phyloP scores from a whole-genome alignment of 129 eudicot species.

The Kitagawia praeruptora region DNA sequence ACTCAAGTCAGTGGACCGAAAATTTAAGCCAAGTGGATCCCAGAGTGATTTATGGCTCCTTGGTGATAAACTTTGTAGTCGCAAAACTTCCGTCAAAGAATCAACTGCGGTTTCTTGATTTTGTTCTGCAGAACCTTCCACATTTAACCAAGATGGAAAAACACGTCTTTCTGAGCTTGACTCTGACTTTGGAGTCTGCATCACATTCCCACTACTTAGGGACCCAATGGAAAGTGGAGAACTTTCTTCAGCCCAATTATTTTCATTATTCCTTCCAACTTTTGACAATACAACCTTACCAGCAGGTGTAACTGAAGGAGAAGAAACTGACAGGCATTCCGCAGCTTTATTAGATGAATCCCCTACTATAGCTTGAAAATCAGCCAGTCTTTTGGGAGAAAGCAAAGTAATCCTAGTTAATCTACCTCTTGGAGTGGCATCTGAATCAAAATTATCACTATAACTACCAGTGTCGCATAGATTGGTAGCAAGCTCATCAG shows the following conservation, averaged over 20 bases:
- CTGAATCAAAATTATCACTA: constrained; percentile 12
- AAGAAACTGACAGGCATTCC: constrained; percentile 6
- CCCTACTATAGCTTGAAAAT: constrained; percentile 18
- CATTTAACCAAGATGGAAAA: constrained; percentile 26
- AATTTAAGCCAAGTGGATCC: constrained; percentile 37
- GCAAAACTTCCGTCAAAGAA: constrained; percentile 25
- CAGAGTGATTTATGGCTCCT: constrained; percentile 25
- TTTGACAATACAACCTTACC: constrained; percentile 13
- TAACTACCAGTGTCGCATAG: constrained; percentile 2
- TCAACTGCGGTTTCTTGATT: constrained; percentile 30
- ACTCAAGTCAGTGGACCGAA: constrained; percentile 25
- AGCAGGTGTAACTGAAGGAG: constrained; percentile 16
- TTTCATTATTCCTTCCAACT: constrained; percentile 12
- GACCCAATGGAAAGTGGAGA: constrained; percentile 42
- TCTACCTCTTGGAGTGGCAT: constrained; percentile 10
- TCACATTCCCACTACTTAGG: constrained; percentile 54
- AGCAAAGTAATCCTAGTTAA: constrained; percentile 27
- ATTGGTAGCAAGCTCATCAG: constrained; percentile 20
- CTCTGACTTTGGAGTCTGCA: constrained; percentile 71
- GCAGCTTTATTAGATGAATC: constrained; percentile 18
- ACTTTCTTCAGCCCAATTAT: constrained; percentile 22
- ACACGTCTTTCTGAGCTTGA: constrained; percentile 35
- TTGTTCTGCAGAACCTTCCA: constrained; percentile 15
- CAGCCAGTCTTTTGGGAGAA: constrained; percentile 18
- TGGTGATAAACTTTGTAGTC: constrained; percentile 40